Evolutionary conservation across 208 protist genomes (phyloP), one percentile per base, ranked within the genome.

Genomic region (Angomonas ambiguus): DNA sequence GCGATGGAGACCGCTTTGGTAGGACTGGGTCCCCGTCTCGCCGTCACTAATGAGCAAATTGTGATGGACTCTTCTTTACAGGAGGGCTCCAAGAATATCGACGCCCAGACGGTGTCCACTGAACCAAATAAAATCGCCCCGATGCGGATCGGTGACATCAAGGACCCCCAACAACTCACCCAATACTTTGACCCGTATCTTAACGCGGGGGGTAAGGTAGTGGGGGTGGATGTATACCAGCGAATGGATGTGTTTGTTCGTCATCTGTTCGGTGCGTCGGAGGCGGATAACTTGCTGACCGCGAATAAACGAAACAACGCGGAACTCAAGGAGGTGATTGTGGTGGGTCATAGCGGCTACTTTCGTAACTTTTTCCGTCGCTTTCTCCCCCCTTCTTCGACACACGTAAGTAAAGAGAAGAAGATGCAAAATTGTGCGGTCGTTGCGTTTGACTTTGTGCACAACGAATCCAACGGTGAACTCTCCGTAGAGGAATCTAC

Each of bases 351-450:
- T 76, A 96, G 91, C 69, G 76, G 88, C 1, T 96, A 88, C 66
- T 96, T 96, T 71, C 80, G 79, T 31, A 82, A 80, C 62, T 96
- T 96, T 67, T 96, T 97, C 69, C 67, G 76, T 22, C 85, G 88
- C 4, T 97, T 95, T 65, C 82, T 97, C 11, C 93, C 90, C 1
- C 34, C 69, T 22, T 75, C 67, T 11, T 88, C 80, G 28, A 67
- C 65, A 11, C 91, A 96, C 72, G 60, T 91, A 10, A 59, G 83
- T 0, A 93, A 87, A 72, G 77, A 78, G 66, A 85, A 76, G 1
- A 97, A 95, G 66, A 81, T 97, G 69, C 76, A 93, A 51, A 97
- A 97, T 65, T 95, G 89, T 67, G 88, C 77, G 13, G 91, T 88
- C 8, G 87, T 97, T 2, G 68, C 68, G 28, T 93, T 96, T 72